Base-by-base conservation (phyloP, 2,329 filamentous ascomycete species). In the Phoma sp. region DNA sequence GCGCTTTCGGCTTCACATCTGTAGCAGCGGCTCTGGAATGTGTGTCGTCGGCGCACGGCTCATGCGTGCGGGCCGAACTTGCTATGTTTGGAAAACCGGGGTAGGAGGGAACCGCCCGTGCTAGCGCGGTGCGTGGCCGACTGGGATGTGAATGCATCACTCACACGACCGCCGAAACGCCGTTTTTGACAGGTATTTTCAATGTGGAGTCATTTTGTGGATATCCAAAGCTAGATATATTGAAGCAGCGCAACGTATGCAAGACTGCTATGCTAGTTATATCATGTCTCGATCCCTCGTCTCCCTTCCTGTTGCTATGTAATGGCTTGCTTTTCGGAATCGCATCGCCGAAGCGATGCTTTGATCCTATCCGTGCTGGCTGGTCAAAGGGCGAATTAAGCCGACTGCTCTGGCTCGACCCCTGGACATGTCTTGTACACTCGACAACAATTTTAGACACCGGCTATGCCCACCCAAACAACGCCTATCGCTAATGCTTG, bases 401-500 rank as follows among this genome's bases (percentile, higher is more conserved):
- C 11, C 18, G 23, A 14, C 23, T 24, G 10, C 13, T 8, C 22
- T 30, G 23, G 14, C 7, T 37, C 40, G n/a, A 11, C 23, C 5
- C 10, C 29, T 33, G 1, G n/a, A 45, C 23, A 47, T 24, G 1
- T 13, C 7, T 6, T 23, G 14, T 9, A 25, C 27, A n/a, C 13
- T 33, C 18, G 29, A 29, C n/a, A 14, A 22, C 32, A 40, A 24
- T 54, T 54, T 54, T 54, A 27, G 45, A 64, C 61, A 62, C 65
- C 61, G 50, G 44, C 56, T 44, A 57, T 60, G 60, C 56, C 61
- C 59, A 53, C 49, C 55, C 58, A 55, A 43, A 55, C 57, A 74
- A 75, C 70, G 70, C 72, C 72, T 47, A 57, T 72, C 71, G 70
- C 71, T 74, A 57, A 74, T 74, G 70, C 70, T 64, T 65, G 53